These are phyloP conservation scores for Aspergillus fumigatus DNA, from an alignment of 2,329 filamentous ascomycete genomes.

Conservation along the genomic window DNA sequence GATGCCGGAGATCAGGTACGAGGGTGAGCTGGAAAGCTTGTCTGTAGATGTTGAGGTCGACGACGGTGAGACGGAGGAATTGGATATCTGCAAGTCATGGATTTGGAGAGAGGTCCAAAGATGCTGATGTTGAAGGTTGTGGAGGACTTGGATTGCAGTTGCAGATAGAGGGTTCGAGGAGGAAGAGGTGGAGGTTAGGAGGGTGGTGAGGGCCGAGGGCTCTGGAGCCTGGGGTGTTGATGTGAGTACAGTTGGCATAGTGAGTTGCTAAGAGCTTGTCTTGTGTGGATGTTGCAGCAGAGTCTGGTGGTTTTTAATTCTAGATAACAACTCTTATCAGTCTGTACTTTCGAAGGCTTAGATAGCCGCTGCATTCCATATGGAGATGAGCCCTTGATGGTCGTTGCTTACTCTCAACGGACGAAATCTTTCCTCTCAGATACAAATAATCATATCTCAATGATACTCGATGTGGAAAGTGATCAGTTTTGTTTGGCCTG, in stretches of 20 bases:
- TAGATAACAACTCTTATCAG: not conserved
- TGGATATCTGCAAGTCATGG: slow-evolving; percentile 36
- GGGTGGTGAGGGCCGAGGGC: slow-evolving; percentile 38
- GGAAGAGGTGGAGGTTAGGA: slow-evolving; percentile 31
- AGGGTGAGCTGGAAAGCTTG: slow-evolving; percentile 27
- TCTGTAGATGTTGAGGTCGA: slow-evolving; percentile 1
- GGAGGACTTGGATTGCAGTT: slow-evolving; percentile 55
- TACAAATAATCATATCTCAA: not conserved
- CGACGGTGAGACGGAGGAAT: slow-evolving; percentile 7
- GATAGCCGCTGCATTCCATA: too few species aligned
- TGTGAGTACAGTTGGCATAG: not conserved
- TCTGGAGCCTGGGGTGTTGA: slow-evolving; percentile 11
- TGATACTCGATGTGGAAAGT: not conserved
- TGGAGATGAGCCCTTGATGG: too few species aligned
- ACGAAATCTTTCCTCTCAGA: not conserved
- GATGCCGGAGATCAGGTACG: slow-evolving; percentile 56
- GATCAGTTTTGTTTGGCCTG: not conserved
- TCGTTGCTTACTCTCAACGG: not conserved
- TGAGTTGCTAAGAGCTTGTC: not conserved
- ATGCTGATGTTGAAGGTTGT: slow-evolving; percentile 62
- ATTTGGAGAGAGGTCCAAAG: slow-evolving; percentile 55
- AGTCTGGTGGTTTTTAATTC: not conserved
- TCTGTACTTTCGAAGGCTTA: not conserved
- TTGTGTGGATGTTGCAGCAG: not conserved
- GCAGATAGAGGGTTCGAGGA: slow-evolving; percentile 30